phyloP scores from a whole-genome alignment of 208 protist species.

The Sergeia podlipaevii region DNA sequence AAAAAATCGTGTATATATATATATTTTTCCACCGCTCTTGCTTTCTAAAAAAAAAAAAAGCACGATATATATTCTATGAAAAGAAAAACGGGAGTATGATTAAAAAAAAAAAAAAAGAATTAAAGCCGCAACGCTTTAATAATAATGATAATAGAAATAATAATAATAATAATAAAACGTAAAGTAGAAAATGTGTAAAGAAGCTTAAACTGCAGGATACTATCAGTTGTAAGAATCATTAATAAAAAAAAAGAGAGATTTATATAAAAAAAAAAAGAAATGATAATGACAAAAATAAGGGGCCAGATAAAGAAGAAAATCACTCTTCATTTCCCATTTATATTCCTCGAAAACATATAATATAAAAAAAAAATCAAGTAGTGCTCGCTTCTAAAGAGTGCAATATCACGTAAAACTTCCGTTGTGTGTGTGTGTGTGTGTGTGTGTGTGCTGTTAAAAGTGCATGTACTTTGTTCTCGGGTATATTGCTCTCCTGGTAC shows the following conservation, averaged over 20 bases:
- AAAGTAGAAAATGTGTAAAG: too few species aligned
- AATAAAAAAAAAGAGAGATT: constrained; percentile 12
- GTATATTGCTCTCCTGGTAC: background rate
- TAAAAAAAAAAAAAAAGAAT: constrained; percentile 8
- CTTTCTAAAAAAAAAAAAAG: constrained; percentile 4
- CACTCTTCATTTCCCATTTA: background rate
- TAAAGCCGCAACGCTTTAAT: too few species aligned
- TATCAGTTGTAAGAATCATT: too few species aligned
- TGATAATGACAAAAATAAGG: constrained; percentile 1
- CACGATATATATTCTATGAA: background rate
- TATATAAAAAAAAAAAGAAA: constrained; percentile 9
- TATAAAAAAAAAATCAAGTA: constrained; percentile 8
- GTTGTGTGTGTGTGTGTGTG: constrained; percentile 2
- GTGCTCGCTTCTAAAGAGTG: background rate
- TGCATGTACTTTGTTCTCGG: background rate
- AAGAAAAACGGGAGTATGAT: too few species aligned
- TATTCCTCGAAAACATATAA: background rate
- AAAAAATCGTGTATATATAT: constrained; percentile 13
- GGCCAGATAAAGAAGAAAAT: background rate
- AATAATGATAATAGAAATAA: too few species aligned
- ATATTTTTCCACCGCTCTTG: constrained; percentile 5
- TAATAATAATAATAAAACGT: constrained; percentile 1
- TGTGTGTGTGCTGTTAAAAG: too few species aligned
- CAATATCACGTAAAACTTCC: background rate
- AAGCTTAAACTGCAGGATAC: too few species aligned